Conservation (phyloP, 108 stramenopile genomes). For the Cyclotella baltica region DNA sequence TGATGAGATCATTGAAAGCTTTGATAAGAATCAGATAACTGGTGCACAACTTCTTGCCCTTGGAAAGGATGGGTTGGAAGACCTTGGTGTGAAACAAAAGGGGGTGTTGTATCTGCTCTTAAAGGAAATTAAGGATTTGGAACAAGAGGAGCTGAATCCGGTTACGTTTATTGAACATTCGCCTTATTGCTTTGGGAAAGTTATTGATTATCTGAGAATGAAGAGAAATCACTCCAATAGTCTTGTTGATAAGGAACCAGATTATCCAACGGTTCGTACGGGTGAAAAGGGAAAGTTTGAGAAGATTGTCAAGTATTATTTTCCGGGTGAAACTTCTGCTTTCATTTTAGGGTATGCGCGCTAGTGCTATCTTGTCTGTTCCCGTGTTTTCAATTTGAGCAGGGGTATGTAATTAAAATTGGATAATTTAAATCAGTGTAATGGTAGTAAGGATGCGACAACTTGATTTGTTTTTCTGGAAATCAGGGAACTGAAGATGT, state of each 20-base stretch:
- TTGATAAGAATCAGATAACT: conserved; percentile 28
- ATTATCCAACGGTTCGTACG: conserved; percentile 10
- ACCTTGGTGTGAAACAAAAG: conserved; percentile 34
- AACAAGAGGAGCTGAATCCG: conserved; percentile 6
- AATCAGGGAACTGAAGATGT: too few species aligned
- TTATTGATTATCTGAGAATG: conserved; percentile 46
- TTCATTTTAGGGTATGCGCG: conserved; percentile 28
- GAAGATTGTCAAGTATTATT: conserved; percentile 41
- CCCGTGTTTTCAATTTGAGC: too few species aligned
- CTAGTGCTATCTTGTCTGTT: too few species aligned
- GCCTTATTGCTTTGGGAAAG: conserved; percentile 53
- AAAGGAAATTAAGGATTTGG: conserved; percentile 35
- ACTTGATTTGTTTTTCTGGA: too few species aligned
- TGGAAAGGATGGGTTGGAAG: conserved; percentile 31
- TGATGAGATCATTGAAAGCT: conserved; percentile 23
- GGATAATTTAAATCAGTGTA: too few species aligned
- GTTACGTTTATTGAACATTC: conserved; percentile 50
- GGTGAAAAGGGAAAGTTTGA: conserved; percentile 26
- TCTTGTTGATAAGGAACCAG: conserved; percentile 23
- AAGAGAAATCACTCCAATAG: conserved; percentile 2
- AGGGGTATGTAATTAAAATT: too few species aligned
- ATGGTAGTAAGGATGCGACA: too few species aligned
- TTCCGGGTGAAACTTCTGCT: conserved; percentile 37
- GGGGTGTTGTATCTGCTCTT: conserved; percentile 30
- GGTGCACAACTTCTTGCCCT: conserved; percentile 37